A percentile compares a stretch with the other conserved stretches of the same genome.
Conservation (phyloP, 2,329 filamentous ascomycete species). For the Aurifilum marmelostoma region DNA sequence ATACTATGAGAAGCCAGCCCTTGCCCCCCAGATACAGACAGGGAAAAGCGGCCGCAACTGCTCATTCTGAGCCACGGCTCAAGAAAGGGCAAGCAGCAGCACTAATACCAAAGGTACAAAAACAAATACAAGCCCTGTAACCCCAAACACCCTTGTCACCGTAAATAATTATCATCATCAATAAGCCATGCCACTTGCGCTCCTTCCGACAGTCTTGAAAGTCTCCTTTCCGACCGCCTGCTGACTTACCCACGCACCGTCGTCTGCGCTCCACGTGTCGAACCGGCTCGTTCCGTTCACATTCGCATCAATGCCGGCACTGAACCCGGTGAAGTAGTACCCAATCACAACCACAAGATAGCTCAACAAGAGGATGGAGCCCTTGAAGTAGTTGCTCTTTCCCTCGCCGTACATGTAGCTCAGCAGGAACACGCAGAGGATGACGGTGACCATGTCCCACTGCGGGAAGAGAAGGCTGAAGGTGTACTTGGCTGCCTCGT, state of each 20-base stretch:
- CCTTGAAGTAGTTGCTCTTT: conserved; percentile 99
- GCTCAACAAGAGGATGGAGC: conserved; percentile 88
- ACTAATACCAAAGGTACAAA: neutral
- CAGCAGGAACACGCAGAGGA: conserved; percentile 91
- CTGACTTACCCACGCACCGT: conserved; percentile 52
- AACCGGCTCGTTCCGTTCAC: conserved; percentile 47
- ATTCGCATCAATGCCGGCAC: conserved; percentile 23
- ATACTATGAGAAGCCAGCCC: neutral
- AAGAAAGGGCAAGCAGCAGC: neutral
- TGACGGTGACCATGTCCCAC: conserved; percentile 98
- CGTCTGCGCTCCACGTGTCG: conserved; percentile 56
- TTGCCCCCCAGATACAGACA: neutral
- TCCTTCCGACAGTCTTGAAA: conserved; percentile 57
- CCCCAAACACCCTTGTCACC: neutral
- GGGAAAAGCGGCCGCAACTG: neutral
- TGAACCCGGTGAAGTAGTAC: conserved; percentile 78
- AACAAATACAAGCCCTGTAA: neutral
- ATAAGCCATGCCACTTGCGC: conserved; percentile 44
- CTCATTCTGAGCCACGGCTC: neutral
- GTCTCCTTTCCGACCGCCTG: conserved; percentile 34
- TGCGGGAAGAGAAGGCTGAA: conserved; percentile 95
- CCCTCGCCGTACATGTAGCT: conserved; percentile 98
- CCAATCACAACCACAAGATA: conserved; percentile 91
- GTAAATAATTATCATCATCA: conserved; percentile 28
- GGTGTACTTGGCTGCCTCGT: conserved; percentile 60